Evolutionary conservation across 2,329 filamentous ascomycete species (phyloP), one percentile per base, ranked within the genome.

Genomic region (Claviceps paspali): DNA sequence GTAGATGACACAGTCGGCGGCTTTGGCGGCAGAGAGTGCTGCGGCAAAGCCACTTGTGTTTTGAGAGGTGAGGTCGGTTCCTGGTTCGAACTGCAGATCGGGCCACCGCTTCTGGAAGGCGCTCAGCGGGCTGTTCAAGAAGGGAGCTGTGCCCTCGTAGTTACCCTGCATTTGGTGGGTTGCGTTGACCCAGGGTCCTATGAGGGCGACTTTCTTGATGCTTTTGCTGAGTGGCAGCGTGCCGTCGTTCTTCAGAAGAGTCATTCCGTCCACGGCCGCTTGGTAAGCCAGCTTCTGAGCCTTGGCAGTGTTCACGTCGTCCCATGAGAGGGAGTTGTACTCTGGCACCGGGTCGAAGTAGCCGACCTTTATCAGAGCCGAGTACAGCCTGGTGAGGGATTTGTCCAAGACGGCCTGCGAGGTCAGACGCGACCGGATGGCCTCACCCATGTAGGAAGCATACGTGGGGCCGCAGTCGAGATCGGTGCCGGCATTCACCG

Each of bases 251-350:
- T 76, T 76, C 17, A 75, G 49, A 2, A 73, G 51, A 2, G 65
- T 62, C 0, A 60, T 51, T 7, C 65, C 64, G 8, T 67, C 60
- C 6, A 62, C 51, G 1, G 66, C 67, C 0, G 76, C 72, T 26
- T 65, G 61, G 24, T 70, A 62, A 0, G 76, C 73, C 12, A 80
- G 62, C 2, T 63, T 57, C 49, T 69, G 65, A 0, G 70, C 64
- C 12, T 65, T 52, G 0, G 68, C 61, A 0, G 67, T 69, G 30
- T 68, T 63, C 24, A 82, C 73, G 42, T 77, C 65, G 0, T 55
- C 52, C 60, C 66, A 77, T 3, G 54, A 57, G 0, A 82, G 51
- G 32, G 63, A 56, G 5, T 68, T 60, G 52, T 73, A 77, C n/a
- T 48, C 35, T 2, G 38, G 56, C 47, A n/a, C 57, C 1, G 61